These are phyloP conservation scores for Chlorella vulgaris DNA, from an alignment of 139 green algal species.

Conservation along the genomic window DNA sequence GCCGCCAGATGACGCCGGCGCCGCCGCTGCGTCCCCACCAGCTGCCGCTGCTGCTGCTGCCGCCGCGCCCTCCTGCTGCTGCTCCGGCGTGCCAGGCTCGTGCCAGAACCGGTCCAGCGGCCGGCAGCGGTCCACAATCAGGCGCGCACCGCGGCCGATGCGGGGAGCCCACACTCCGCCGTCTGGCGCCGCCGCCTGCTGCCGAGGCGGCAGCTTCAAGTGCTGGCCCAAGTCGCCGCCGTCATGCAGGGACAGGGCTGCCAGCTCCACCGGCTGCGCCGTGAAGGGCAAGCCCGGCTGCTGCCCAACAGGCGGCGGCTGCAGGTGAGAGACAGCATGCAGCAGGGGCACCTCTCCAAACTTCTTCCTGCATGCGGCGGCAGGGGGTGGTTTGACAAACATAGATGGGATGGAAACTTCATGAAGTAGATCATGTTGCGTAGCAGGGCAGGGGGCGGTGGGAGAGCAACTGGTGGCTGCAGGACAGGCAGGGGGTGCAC, in stretches of 20 bases:
- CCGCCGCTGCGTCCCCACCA: not conserved
- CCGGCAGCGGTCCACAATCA: conserved; percentile 56
- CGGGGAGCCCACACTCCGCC: conserved; percentile 45
- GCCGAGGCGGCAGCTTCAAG: not conserved
- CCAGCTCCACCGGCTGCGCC: conserved; percentile 27
- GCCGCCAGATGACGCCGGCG: not conserved
- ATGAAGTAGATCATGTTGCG: not conserved
- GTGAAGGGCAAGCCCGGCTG: conserved; percentile 48
- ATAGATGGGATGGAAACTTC: too few relatives aligned
- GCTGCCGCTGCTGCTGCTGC: not conserved
- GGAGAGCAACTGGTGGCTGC: too few relatives aligned
- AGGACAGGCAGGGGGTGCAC: too few relatives aligned
- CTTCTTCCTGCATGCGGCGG: conserved; percentile 29
- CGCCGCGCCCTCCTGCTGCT: not conserved
- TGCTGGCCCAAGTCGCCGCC: not conserved
- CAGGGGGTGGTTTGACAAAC: not conserved
- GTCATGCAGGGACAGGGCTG: not conserved
- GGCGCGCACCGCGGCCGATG: conserved; percentile 59
- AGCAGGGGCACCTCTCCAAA: conserved; percentile 38
- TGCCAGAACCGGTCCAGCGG: conserved; percentile 29
- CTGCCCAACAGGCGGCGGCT: conserved; percentile 37
- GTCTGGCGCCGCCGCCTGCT: too few relatives aligned
- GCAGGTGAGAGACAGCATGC: conserved; percentile 47
- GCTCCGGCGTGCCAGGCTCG: conserved; percentile 7
- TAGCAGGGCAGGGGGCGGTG: too few relatives aligned